These are phyloP conservation scores for Plasmopara viticola DNA, from an alignment of 352 stramenopile genomes.

Conservation along the genomic window DNA sequence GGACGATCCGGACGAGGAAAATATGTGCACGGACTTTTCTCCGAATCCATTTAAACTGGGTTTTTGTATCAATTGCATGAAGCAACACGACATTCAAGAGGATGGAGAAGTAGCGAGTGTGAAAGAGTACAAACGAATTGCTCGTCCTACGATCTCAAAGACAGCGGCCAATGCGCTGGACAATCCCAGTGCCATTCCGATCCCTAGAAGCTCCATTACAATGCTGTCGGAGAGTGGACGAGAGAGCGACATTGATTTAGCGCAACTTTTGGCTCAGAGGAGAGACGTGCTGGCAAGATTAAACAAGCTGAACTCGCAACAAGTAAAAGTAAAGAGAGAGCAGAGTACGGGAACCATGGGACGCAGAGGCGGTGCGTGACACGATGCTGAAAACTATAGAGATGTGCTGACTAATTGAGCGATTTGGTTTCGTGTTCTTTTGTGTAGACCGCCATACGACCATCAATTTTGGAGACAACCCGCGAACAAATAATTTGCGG, in stretches of 20 bases:
- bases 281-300: conserved; percentile 74
- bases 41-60: conserved; percentile 83
- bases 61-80: conserved; percentile 88
- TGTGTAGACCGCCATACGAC: conserved; percentile 29
- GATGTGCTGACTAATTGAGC: too few relatives aligned
- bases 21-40: conserved; percentile 69
- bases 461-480: conserved; percentile 27
- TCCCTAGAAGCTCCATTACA: conserved; percentile 22
- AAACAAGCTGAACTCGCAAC: conserved; percentile 37
- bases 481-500: conserved; percentile 40
- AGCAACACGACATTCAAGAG: conserved; percentile 79
- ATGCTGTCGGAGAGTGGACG: conserved; percentile 33
- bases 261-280: conserved; percentile 60
- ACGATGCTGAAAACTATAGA: neutral
- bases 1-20: conserved; percentile 78
- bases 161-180: conserved; percentile 74
- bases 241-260: conserved; percentile 80
- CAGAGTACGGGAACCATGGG: conserved; percentile 21
- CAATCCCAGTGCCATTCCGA: conserved; percentile 58
- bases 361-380: conserved; percentile 41
- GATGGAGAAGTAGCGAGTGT: conserved; percentile 52
- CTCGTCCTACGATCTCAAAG: conserved; percentile 59
- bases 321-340: conserved; percentile 46
- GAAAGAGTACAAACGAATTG: conserved; percentile 85
- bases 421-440: too few relatives aligned